Evolutionary conservation across 805 yeast species (phyloP).

Genomic region (Wickerhamiella spandovensis): DNA sequence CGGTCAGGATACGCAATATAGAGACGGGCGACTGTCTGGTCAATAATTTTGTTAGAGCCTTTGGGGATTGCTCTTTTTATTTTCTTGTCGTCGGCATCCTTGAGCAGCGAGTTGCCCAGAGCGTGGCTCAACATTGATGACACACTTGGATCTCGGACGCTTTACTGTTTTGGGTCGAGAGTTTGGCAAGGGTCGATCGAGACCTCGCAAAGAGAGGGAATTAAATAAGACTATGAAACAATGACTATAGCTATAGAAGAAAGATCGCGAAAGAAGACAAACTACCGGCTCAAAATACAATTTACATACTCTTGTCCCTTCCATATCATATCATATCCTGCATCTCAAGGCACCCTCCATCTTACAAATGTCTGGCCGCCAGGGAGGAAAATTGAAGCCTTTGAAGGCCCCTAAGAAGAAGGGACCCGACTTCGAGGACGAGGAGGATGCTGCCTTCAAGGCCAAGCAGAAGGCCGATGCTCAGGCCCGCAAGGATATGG

Average conservation of each 20-base stretch:
- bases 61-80: conserved; percentile 83
- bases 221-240: no score
- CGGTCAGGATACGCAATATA: conserved; percentile 85
- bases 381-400: conserved; percentile 93
- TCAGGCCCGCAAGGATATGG: conserved; percentile 82
- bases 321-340: no score
- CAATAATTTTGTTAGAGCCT: conserved; percentile 72
- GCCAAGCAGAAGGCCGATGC: conserved; percentile 93
- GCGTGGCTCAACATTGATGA: conserved; percentile 2
- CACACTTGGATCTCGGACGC: neutral
- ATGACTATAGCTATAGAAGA: no score
- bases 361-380: conserved; percentile 98
- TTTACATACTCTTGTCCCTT: no score
- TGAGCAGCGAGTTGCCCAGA: conserved; percentile 18
- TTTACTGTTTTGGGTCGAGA: no score
- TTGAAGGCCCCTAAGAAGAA: conserved; percentile 78
- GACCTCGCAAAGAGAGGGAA: no score
- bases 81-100: conserved; percentile 64
- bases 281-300: no score
- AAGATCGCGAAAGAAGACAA: no score
- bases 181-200: no score
- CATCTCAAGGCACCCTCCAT: no score
- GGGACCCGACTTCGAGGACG: conserved; percentile 52
- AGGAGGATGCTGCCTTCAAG: conserved; percentile 81
- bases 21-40: conserved; percentile 79